A percentile compares a stretch with the other conserved stretches of the same genome.
Evolutionary conservation across 371 early-diverging fungal species (phyloP).

Genomic region (Capillidium heterosporum): DNA sequence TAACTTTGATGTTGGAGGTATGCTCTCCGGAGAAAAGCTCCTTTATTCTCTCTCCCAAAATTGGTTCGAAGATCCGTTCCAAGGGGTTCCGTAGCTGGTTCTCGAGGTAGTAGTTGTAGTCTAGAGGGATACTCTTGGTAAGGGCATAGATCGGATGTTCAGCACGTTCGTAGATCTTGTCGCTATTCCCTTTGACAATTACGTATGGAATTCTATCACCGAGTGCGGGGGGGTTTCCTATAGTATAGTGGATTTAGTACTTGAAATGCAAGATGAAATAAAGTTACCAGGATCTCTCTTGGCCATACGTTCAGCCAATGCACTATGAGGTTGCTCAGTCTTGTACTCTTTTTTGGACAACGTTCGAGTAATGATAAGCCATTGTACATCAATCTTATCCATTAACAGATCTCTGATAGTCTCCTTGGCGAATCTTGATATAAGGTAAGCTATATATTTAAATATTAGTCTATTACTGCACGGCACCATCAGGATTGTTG

Average conservation of each 20-base stretch:
- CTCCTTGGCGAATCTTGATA: slow-evolving; percentile 60
- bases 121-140: slow-evolving; percentile 97
- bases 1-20: slow-evolving; percentile 64
- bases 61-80: slow-evolving; percentile 95
- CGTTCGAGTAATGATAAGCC: slow-evolving; percentile 95
- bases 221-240: slow-evolving; percentile 78
- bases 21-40: slow-evolving; percentile 76
- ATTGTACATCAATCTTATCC: slow-evolving; percentile 94
- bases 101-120: slow-evolving; percentile 97
- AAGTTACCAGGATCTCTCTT: slow-evolving; percentile 75
- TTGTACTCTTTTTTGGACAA: slow-evolving; percentile 92
- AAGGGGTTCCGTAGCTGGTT: slow-evolving; percentile 97
- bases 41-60: slow-evolving; percentile 81
- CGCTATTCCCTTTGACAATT: slow-evolving; percentile 79
- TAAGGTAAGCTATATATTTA: no score
- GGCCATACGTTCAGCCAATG: slow-evolving; percentile 91
- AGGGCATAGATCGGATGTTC: slow-evolving; percentile 99
- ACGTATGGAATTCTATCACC: slow-evolving; percentile 99
- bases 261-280: not conserved
- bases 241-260: not conserved
- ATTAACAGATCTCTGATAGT: slow-evolving; percentile 84
- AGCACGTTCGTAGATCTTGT: slow-evolving; percentile 56
- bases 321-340: slow-evolving; percentile 94
- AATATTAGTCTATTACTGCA: slow-evolving; percentile 25
- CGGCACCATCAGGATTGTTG: slow-evolving; percentile 79